phyloP scores from a whole-genome alignment of 106 monocot genomes.

The Phalaenopsis equestris region DNA sequence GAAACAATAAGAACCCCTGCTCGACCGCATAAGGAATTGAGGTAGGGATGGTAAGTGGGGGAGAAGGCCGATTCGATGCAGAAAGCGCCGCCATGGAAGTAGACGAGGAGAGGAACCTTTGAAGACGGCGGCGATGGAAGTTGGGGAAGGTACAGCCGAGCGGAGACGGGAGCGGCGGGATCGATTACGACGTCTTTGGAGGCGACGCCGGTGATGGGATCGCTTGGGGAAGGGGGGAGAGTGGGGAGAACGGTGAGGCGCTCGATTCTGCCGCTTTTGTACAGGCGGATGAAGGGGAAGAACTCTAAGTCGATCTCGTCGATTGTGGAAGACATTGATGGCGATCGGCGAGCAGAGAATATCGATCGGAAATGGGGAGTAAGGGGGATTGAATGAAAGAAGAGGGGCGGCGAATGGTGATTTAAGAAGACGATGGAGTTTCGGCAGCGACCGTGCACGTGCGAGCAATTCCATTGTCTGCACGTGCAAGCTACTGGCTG shows the following conservation, averaged over 20 bases:
- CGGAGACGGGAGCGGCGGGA: slow-evolving; percentile 23
- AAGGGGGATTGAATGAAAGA: neutral
- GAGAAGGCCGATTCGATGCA: slow-evolving; percentile 31
- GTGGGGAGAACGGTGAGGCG: slow-evolving; percentile 5
- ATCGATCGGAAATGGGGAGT: neutral
- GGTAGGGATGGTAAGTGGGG: slow-evolving; percentile 24
- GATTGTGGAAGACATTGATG: neutral
- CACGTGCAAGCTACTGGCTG: no score
- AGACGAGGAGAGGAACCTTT: slow-evolving; percentile 44
- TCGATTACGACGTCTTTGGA: slow-evolving; percentile 43
- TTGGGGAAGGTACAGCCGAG: slow-evolving; percentile 36
- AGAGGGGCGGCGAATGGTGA: neutral
- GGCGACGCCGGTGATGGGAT: slow-evolving; percentile 25
- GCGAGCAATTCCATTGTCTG: no score
- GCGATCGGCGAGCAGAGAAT: no score
- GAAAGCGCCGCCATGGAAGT: slow-evolving; percentile 63
- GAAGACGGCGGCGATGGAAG: neutral
- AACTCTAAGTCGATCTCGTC: slow-evolving; percentile 12
- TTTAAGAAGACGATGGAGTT: no score
- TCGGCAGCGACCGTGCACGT: no score
- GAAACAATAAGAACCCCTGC: slow-evolving; percentile 37
- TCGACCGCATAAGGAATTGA: slow-evolving; percentile 25
- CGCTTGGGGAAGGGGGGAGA: slow-evolving; percentile 19
- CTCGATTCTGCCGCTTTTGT: slow-evolving; percentile 32
- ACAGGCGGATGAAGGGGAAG: slow-evolving; percentile 15